Conservation (phyloP, 2,329 filamentous ascomycete genomes). For the Ciborinia camelliae region DNA sequence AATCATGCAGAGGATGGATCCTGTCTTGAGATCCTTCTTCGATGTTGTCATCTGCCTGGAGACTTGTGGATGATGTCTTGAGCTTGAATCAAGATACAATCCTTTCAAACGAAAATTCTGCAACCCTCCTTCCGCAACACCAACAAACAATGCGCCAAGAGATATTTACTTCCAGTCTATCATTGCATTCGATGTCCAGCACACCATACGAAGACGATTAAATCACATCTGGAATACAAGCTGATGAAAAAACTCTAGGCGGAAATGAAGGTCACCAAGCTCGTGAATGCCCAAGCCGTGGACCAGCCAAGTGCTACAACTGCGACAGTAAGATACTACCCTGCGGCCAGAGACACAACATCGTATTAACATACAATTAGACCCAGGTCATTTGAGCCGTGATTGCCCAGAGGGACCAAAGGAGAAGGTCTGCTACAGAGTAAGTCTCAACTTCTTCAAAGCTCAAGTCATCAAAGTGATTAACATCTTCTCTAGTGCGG, state of each 20-base stretch:
- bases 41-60: neutral
- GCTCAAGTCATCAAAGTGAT: neutral
- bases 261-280: conserved; percentile 73
- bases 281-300: conserved; percentile 82
- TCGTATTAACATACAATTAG: conserved; percentile 39
- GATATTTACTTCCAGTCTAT: neutral
- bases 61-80: neutral
- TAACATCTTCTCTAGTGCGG: conserved; percentile 51
- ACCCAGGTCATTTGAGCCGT: conserved; percentile 77
- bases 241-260: conserved; percentile 48
- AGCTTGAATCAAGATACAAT: neutral
- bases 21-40: neutral
- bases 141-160: neutral
- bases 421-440: conserved; percentile 75
- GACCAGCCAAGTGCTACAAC: conserved; percentile 81
- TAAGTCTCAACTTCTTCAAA: neutral
- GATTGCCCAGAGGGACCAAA: conserved; percentile 88
- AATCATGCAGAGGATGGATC: neutral
- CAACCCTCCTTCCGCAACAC: neutral
- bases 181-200: neutral
- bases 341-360: conserved; percentile 29
- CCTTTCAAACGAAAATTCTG: conserved; percentile 5
- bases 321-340: conserved; percentile 61
- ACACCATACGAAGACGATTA: neutral
- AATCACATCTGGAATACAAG: conserved; percentile 6